Evolutionary conservation across 768 basidiomycete species (phyloP), one percentile per base, ranked within the genome.

Genomic region (Naganishia onofrii): DNA sequence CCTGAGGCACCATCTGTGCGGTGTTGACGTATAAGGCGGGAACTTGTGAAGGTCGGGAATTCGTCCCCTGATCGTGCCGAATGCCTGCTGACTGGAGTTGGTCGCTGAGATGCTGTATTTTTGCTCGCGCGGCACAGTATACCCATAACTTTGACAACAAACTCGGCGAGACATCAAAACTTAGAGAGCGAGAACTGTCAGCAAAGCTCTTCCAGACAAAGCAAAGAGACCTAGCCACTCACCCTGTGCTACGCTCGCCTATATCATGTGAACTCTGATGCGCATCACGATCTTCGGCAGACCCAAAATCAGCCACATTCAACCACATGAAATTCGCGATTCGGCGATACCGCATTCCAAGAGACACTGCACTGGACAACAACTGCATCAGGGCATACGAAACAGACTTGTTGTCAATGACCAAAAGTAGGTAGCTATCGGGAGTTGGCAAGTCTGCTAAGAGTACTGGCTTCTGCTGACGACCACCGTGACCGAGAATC

Each of bases 1-100:
- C 57, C 34, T 58, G 57, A 26, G 57, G 57, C n/a, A 58, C 34
- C 57, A 58, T 58, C 21, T 58, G 57, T n/a, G 13, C 57, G 21
- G 57, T 58, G 21, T 58, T 58, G 8, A 58, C 57, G 34, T 34
- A 58, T 34, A 58, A 36, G 6, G 57, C 57, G 19, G 57, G 57
- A 4, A 58, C 57, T 38, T 58, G 31, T 15, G 31, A 34, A n/a
- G 57, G 23, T 3, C 32, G 57, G 12, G 57, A 13, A 58, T 9
- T 23, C 3, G 31, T 36, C 23, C 32, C 57, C n/a, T 38, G 57
- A 13, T 36, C 17, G 34, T 58, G 34, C 21, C 42, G 57, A 12
- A 58, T 58, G 21, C 57, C 57, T n/a, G 57, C 57, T 17, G n/a
- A 34, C n/a, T 38, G 57, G 1, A 58, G 57, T n/a, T 58, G 57